Percentiles rank a stretch among this genome's conserved stretches.
Conservation (phyloP, 768 basidiomycete genomes). For the Dioszegia hungarica region DNA sequence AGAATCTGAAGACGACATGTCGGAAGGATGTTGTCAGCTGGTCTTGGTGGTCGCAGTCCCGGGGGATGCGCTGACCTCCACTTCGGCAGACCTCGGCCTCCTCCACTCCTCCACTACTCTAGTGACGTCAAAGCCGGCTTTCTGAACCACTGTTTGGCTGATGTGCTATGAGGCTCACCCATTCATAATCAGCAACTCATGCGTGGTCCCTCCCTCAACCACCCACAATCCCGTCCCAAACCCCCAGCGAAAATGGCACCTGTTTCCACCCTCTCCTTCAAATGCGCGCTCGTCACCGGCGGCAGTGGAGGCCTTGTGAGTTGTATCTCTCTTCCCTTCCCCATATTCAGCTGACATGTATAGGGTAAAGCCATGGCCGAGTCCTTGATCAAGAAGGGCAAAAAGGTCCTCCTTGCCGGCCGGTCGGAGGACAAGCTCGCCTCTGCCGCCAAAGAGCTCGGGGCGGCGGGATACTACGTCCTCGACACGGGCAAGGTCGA, state of each 20-base stretch:
- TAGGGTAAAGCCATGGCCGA: slow-evolving; percentile 35
- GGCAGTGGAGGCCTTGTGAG: slow-evolving; percentile 31
- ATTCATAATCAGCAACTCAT: no score
- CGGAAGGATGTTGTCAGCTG: no score
- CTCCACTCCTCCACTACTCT: no score
- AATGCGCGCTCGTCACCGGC: slow-evolving; percentile 29
- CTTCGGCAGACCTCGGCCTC: no score
- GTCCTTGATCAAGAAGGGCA: slow-evolving; percentile 23
- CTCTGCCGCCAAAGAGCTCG: slow-evolving; percentile 20
- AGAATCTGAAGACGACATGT: no score
- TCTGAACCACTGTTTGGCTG: no score
- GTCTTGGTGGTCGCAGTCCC: no score
- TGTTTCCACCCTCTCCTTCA: slow-evolving; percentile 17
- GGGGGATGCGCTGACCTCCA: no score
- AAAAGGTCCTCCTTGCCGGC: slow-evolving; percentile 26
- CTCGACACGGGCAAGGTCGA: slow-evolving; percentile 23
- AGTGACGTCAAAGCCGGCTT: no score
- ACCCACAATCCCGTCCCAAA: not conserved
- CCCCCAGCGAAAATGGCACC: slow-evolving; percentile 2
- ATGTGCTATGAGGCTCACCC: no score
- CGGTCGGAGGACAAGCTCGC: slow-evolving; percentile 19
- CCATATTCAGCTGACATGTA: not conserved
- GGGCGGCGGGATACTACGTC: slow-evolving; percentile 29
- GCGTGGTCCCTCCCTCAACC: no score
- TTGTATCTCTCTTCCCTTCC: no score